Conservation (phyloP, 2,329 filamentous ascomycete species). For the Colletotrichum lini region DNA sequence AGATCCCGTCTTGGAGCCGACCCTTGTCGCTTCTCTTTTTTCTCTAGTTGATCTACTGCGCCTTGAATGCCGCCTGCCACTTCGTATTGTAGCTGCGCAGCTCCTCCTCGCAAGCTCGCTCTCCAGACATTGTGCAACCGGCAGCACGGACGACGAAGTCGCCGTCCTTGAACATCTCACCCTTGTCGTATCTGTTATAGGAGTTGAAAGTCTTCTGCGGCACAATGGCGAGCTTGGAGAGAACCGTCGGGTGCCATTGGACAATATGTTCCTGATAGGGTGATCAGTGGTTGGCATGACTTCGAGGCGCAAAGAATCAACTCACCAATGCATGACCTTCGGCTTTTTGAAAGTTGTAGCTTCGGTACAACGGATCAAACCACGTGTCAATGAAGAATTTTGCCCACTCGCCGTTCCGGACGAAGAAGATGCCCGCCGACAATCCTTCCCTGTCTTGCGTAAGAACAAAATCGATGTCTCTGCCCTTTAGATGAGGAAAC, state of each 20-base stretch:
- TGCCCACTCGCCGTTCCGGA: slow-evolving; percentile 90
- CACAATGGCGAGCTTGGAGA: slow-evolving; percentile 91
- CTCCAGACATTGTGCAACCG: slow-evolving; percentile 74
- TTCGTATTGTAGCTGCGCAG: slow-evolving; percentile 68
- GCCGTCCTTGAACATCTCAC: slow-evolving; percentile 80
- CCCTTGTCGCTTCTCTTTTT: slow-evolving; percentile 49
- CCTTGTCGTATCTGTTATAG: slow-evolving; percentile 73
- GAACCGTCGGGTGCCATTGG: slow-evolving; percentile 97
- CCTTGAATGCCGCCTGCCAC: slow-evolving; percentile 63
- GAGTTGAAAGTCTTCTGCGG: slow-evolving; percentile 88
- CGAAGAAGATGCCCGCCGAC: slow-evolving; percentile 81
- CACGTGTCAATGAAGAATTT: slow-evolving; percentile 94
- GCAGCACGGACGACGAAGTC: slow-evolving; percentile 87
- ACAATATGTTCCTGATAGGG: slow-evolving; percentile 81
- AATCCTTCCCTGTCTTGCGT: slow-evolving; percentile 89
- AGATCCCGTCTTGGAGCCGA: slow-evolving; percentile 5
- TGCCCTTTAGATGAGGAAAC: slow-evolving; percentile 83
- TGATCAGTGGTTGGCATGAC: slow-evolving; percentile 1
- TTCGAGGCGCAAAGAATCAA: not conserved
- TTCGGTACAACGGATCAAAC: slow-evolving; percentile 95
- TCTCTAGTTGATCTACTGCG: slow-evolving; percentile 49
- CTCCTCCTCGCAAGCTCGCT: slow-evolving; percentile 79
- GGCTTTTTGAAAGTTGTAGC: slow-evolving; percentile 96
- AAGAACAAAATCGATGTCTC: slow-evolving; percentile 85
- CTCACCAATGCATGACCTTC: slow-evolving; percentile 91